These are phyloP conservation scores for Suillus plorans DNA, from an alignment of 768 basidiomycete species.

Conservation along the genomic window DNA sequence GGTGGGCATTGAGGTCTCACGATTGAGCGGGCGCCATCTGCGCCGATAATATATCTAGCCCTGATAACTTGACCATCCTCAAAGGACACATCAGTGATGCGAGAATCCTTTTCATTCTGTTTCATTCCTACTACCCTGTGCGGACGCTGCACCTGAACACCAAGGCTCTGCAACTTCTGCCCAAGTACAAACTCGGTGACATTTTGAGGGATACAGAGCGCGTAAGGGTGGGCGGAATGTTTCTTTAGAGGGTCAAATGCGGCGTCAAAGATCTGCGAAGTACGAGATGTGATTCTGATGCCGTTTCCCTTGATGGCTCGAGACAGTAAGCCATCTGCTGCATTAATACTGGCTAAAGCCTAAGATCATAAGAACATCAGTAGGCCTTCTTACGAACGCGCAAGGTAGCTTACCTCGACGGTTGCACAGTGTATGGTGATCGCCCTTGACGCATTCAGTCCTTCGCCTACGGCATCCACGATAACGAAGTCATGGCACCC, in stretches of 20 bases:
- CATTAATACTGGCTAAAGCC: conserved; percentile 43
- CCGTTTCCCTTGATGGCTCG: conserved; percentile 24
- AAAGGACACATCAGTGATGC: conserved; percentile 40
- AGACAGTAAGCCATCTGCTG: conserved; percentile 34
- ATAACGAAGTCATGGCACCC: conserved; percentile 27
- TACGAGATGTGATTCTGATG: conserved; percentile 32
- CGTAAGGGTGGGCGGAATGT: not conserved
- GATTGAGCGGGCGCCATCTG: not conserved
- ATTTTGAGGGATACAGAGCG: not conserved
- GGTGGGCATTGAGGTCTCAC: not conserved
- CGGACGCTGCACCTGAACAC: conserved; percentile 36
- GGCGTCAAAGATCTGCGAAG: conserved; percentile 24
- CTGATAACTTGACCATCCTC: not conserved
- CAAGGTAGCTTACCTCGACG: conserved; percentile 36
- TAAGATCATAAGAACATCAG: conserved; percentile 28
- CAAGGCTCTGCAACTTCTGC: conserved; percentile 31
- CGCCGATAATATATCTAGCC: not conserved
- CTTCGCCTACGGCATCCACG: conserved; percentile 34
- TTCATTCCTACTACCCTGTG: conserved; percentile 40
- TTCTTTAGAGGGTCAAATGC: conserved; percentile 34
- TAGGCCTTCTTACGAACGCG: not conserved
- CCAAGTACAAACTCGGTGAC: conserved; percentile 34
- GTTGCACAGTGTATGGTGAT: conserved; percentile 46
- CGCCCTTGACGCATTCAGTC: conserved; percentile 39
- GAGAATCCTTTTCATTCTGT: conserved; percentile 24